Evolutionary conservation across 2,329 filamentous ascomycete species (phyloP), one percentile per base, ranked within the genome.

Genomic region (Colletotrichum noveboracense): DNA sequence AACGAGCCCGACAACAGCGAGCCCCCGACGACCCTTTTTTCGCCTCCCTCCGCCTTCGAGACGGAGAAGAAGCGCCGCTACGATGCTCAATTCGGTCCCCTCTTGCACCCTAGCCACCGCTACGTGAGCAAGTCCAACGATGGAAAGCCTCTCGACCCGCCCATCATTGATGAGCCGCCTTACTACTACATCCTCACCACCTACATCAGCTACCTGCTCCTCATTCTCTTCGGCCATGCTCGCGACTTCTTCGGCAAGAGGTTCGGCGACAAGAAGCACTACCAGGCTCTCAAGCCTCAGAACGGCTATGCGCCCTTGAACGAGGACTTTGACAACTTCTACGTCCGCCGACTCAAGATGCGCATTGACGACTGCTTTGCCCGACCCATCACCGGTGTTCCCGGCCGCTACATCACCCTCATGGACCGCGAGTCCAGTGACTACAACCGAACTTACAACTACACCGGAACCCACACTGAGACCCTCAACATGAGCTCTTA

Each of bases 401-500:
- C 97, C 10, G 97, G 97, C 72, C 93, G 97, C 77, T 98, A 92
- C 87, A 97, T 99, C 81, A 98, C 95, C 28, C 89, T 99, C 52
- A 91, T 98, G 79, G 96, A 98, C 85, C 95, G 97, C 82, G 94
- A 92, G 80, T 98, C 96, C 4, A 91, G 96, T 82, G 95, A 99
- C 83, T 96, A 95, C 88, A 99, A 99, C 87, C 91, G 94, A 81
- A 93, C 94, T 74, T 99, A 98, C 88, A 92, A 94, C 83, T 93
- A 96, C 85, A 96, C 95, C 3, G 97, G 97, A 74, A 98, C 95
- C 64, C 94, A 92, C 75, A 98, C 96, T 2, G 95, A 99, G 85
- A 98, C 97, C 0, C 88, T 99, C 80, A 99, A 99, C 87, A 94
- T 99, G 94, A 98, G 96, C 88, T 99, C 97, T 2, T 99, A 99